Conservation (phyloP, 2,329 filamentous ascomycete species). For the Apiospora hydei region DNA sequence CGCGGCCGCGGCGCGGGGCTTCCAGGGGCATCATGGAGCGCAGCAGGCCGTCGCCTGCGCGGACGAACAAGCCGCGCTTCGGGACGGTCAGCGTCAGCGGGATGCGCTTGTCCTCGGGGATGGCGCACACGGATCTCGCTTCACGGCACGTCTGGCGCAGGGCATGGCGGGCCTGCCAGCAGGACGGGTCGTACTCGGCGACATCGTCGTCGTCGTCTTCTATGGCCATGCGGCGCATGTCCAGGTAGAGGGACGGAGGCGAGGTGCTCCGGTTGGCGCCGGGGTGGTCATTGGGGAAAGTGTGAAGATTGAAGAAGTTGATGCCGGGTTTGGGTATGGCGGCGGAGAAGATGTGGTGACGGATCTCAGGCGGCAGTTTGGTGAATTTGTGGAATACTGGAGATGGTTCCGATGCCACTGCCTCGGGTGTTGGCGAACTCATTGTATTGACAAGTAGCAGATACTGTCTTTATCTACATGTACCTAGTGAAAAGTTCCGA, state of each 20-base stretch:
- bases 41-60: conserved; percentile 39
- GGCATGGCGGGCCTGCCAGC: conserved; percentile 37
- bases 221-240: conserved; percentile 40
- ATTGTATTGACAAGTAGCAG: conserved; percentile 23
- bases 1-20: neutral
- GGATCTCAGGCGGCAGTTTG: conserved; percentile 40
- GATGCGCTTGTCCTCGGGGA: conserved; percentile 32
- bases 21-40: conserved; percentile 30
- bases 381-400: conserved; percentile 35
- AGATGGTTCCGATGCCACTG: neutral
- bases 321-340: conserved; percentile 39
- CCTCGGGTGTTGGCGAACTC: conserved; percentile 20
- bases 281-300: conserved; percentile 41
- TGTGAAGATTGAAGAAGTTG: conserved; percentile 46
- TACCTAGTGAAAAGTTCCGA: neutral
- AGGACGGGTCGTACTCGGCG: conserved; percentile 40
- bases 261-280: conserved; percentile 39
- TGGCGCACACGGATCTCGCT: conserved; percentile 36
- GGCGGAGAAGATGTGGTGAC: conserved; percentile 38
- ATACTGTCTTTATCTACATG: neutral
- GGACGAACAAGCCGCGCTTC: conserved; percentile 38
- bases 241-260: conserved; percentile 40
- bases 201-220: conserved; percentile 37
- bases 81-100: conserved; percentile 39
- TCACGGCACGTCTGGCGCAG: conserved; percentile 39